Conservation (phyloP, 2,329 filamentous ascomycete species). For the Colletotrichum sp. region DNA sequence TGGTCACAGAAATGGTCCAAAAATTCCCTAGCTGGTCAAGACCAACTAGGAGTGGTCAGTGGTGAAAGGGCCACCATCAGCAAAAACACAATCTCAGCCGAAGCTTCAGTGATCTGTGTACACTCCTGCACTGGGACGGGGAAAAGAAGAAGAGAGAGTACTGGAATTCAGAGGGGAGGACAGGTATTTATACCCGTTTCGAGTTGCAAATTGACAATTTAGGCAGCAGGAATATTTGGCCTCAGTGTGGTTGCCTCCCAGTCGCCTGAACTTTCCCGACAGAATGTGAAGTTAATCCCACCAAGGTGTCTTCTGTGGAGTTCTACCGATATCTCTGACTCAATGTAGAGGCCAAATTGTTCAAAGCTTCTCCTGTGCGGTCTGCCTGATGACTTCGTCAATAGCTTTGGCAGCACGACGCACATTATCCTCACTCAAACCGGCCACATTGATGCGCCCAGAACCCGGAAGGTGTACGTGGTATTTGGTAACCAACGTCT, state of each 20-base stretch:
- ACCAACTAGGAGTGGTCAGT: conserved; percentile 72
- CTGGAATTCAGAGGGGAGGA: too few relatives aligned
- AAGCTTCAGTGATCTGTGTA: conserved; percentile 83
- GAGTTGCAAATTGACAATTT: not conserved
- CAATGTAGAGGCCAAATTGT: not conserved
- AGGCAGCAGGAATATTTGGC: not conserved
- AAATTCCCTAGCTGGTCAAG: conserved; percentile 78
- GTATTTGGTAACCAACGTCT: not conserved
- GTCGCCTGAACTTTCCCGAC: not conserved
- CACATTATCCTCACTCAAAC: not conserved
- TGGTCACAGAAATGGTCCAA: conserved; percentile 54
- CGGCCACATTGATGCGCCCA: conserved; percentile 4
- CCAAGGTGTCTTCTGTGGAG: not conserved
- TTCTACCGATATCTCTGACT: not conserved
- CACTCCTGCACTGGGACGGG: conserved; percentile 73
- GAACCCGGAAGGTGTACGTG: conserved; percentile 1
- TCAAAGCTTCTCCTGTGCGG: not conserved
- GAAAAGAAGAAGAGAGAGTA: conserved; percentile 40
- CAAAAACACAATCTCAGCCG: conserved; percentile 86
- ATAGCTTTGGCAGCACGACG: not conserved
- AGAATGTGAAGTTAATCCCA: not conserved
- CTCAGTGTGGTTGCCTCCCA: not conserved
- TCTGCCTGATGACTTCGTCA: not conserved
- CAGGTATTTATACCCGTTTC: not conserved
- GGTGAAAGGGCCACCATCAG: conserved; percentile 86